Conservation (phyloP, 139 green algal genomes). For the Chlorella sp. region DNA sequence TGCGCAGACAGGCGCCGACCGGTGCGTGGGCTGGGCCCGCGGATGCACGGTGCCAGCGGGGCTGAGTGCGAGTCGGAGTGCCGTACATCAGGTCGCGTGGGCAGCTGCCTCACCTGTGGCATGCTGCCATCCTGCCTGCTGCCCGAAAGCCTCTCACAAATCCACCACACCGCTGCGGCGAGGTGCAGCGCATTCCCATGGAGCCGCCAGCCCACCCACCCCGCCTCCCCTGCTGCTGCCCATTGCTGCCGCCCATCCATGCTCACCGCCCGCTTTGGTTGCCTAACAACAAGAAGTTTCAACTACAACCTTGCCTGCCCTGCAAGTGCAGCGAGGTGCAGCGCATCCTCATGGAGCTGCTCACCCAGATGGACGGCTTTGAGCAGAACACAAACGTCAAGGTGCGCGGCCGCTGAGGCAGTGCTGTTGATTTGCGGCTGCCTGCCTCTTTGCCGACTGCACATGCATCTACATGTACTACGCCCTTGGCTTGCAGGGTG, state of each 20-base stretch:
- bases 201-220: conserved; percentile 92
- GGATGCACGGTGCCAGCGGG: neutral
- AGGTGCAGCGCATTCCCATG: conserved; percentile 99
- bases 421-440: neutral
- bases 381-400: conserved; percentile 96
- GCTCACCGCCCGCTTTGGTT: too few relatives aligned
- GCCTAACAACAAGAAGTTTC: too few relatives aligned
- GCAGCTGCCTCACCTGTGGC: neutral
- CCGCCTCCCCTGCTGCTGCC: neutral
- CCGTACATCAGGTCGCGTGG: too few relatives aligned
- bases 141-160: too few relatives aligned
- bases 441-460: too few relatives aligned
- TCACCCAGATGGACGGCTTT: conserved; percentile 99
- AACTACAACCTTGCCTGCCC: neutral
- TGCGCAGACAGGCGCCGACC: conserved; percentile 93
- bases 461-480: conserved; percentile 80
- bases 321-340: conserved; percentile 96
- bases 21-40: neutral
- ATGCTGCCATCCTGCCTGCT: neutral
- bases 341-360: conserved; percentile 99
- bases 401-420: conserved; percentile 16
- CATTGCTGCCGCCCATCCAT: too few relatives aligned
- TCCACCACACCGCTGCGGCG: too few relatives aligned
- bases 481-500: too few relatives aligned
- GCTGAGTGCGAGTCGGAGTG: too few relatives aligned